Base-by-base conservation (phyloP, 306 rosid species). In the Neltuma alba region DNA sequence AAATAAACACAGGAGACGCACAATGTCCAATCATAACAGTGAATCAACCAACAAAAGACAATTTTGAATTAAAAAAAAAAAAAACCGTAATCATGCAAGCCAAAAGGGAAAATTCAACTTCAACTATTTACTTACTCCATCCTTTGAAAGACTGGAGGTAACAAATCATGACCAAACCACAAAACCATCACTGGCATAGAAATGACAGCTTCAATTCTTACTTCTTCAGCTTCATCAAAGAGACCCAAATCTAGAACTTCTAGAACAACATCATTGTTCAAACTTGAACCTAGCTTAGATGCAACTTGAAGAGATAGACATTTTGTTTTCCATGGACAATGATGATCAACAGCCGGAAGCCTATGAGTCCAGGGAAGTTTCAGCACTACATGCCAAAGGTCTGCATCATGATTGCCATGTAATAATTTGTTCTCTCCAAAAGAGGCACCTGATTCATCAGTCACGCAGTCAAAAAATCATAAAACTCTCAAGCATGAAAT, bases 341-440 rank as follows among this genome's bases (percentile, higher is more conserved):
- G 68, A 79, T 78, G 84, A 82, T 86, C 89, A 81, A 78, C 54
- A 68, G 70, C 82, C 76, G 44, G 27, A 82, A 78, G 78, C 58
- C 84, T 61, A 78, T 87, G 89, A 67, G 95, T 91, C 99, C 99
- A 94, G n/a, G 97, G 97, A 89, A 92, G 92, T 86, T 88, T 92
- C 78, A 94, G 92, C 77, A 94, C 61, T 54, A 48, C 71, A 25
- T 38, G 68, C 31, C 86, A 75, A 81, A 86, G 88, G 64, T 89
- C 87, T 66, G 75, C 71, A 78, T 66, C 77, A 80, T 47, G 72
- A 82, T 77, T 85, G 79, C 57, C 70, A 70, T 65, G 54, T 31
- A 88, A 85, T 40, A 75, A 69, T 68, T 74, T 86, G 79, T 79
- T 81, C 68, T 85, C 84, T 77, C 71, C 58, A 64, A 84, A 72